Conservation (phyloP, 2,329 filamentous ascomycete genomes). For the Stemphylium lycopersici region DNA sequence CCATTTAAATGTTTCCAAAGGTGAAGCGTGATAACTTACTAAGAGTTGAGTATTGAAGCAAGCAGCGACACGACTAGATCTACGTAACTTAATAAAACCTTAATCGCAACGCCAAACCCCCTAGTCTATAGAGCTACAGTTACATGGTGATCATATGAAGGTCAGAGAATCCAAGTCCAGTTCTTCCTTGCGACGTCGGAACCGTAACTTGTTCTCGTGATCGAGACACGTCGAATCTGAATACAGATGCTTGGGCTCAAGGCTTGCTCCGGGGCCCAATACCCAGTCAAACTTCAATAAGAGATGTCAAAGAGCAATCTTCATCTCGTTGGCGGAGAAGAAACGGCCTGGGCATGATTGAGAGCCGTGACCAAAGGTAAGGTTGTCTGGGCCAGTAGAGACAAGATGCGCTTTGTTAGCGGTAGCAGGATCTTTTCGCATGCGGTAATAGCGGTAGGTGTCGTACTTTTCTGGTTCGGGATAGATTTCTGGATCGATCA, state of each 20-base stretch:
- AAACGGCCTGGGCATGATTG: slow-evolving; percentile 16
- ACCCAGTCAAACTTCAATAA: slow-evolving; percentile 1
- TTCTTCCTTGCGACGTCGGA: background rate
- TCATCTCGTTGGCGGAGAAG: slow-evolving; percentile 29
- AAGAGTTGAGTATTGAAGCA: no score
- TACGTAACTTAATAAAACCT: no score
- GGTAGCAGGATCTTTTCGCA: background rate
- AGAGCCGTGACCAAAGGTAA: background rate
- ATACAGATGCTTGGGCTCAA: background rate
- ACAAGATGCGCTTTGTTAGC: background rate
- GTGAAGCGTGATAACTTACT: no score
- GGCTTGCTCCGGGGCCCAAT: background rate
- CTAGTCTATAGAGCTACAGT: no score
- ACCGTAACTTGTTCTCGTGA: background rate
- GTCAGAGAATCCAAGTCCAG: background rate
- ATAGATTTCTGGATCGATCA: background rate
- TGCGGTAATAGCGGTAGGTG: background rate
- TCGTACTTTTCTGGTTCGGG: background rate
- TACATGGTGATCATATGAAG: background rate
- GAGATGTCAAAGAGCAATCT: slow-evolving; percentile 16
- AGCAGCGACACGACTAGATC: no score
- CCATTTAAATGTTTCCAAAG: no score
- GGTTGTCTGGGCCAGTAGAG: background rate
- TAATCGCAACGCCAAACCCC: no score
- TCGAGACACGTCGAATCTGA: background rate